Percentiles rank a stretch among this genome's conserved stretches.
phyloP scores from a whole-genome alignment of 2,329 filamentous ascomycete species.

The Cladosporium sp. region DNA sequence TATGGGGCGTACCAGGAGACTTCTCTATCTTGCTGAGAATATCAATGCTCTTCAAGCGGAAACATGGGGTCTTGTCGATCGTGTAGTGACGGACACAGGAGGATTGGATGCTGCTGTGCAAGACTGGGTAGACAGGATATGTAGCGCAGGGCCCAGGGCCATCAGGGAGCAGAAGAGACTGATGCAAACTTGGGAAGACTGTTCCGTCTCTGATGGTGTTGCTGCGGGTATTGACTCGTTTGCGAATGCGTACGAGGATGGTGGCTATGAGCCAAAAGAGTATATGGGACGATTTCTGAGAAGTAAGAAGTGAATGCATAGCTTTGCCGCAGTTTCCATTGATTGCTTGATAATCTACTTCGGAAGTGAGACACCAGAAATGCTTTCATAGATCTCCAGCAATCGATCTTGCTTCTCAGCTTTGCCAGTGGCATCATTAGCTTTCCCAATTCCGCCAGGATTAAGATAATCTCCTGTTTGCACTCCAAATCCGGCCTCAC shows the following conservation, averaged over 20 bases:
- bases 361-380: constrained; percentile 33
- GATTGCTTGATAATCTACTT: constrained; percentile 3
- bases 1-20: constrained; percentile 33
- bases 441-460: constrained; percentile 22
- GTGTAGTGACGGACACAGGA: constrained; percentile 27
- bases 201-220: constrained; percentile 21
- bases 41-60: constrained; percentile 31
- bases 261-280: constrained; percentile 22
- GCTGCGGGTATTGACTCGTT: constrained; percentile 25
- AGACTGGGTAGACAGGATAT: constrained; percentile 29
- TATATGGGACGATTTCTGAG: constrained; percentile 23
- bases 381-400: constrained; percentile 35
- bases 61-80: constrained; percentile 36
- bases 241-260: constrained; percentile 22
- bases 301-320: constrained; percentile 9
- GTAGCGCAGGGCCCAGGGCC: constrained; percentile 30
- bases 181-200: constrained; percentile 25
- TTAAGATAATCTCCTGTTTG: constrained; percentile 39
- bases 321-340: not conserved
- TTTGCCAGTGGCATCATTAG: constrained; percentile 34
- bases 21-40: constrained; percentile 35
- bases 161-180: constrained; percentile 33
- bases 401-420: constrained; percentile 43
- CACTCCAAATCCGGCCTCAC: constrained; percentile 33
- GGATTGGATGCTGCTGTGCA: constrained; percentile 31